phyloP scores from a whole-genome alignment of 805 yeast species.

The Pichia rugopelliculosa region DNA sequence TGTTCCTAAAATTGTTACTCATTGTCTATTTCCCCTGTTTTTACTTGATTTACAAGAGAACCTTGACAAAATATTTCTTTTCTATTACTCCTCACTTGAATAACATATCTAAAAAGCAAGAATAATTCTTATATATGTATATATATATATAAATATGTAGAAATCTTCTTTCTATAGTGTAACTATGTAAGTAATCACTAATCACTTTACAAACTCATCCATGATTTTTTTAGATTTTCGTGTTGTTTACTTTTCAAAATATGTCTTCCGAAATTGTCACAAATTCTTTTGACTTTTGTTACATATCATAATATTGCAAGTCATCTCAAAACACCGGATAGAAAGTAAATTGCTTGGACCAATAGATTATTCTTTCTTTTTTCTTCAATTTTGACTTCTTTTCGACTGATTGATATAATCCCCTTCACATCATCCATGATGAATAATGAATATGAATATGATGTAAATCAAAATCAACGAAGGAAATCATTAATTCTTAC shows the following conservation, averaged over 20 bases:
- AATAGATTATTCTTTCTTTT: too few relatives aligned
- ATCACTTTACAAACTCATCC: too few relatives aligned
- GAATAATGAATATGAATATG: neutral
- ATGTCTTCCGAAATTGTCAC: neutral
- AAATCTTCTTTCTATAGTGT: too few relatives aligned
- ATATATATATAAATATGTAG: too few relatives aligned
- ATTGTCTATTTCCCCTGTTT: conserved; percentile 17
- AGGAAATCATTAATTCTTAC: conserved; percentile 7
- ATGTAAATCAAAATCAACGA: neutral
- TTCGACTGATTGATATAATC: too few relatives aligned
- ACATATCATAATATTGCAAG: neutral
- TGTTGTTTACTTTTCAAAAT: neutral
- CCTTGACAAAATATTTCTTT: conserved; percentile 10
- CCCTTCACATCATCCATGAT: neutral
- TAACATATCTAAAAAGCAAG: neutral
- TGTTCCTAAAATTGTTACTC: conserved; percentile 11
- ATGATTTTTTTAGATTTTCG: neutral
- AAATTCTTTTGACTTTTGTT: neutral
- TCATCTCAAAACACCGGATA: too few relatives aligned
- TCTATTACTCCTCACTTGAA: neutral
- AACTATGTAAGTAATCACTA: too few relatives aligned
- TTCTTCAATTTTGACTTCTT: neutral
- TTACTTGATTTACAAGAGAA: conserved; percentile 20
- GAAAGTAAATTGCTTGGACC: too few relatives aligned
- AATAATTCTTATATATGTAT: neutral